Evolutionary conservation across 2,329 filamentous ascomycete species (phyloP).

Genomic region (Tolypocladium cylindrosporum): DNA sequence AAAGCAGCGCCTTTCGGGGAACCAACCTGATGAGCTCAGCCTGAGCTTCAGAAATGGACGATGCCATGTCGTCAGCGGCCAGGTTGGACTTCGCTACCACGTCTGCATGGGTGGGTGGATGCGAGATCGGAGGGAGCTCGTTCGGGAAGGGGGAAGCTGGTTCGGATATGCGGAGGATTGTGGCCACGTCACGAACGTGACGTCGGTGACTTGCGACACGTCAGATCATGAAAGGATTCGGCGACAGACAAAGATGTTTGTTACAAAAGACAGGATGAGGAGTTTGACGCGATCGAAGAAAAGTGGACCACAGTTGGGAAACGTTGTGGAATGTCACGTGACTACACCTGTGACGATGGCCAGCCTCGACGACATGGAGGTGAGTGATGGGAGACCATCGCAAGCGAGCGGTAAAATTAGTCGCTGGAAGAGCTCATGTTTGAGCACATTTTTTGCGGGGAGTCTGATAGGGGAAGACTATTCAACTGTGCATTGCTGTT

Average conservation of each 20-base stretch:
- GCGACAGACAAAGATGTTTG: not conserved
- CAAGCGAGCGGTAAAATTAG: not conserved
- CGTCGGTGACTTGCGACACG: constrained; percentile 4
- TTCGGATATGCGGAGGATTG: not conserved
- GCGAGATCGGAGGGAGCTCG: not conserved
- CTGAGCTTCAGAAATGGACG: constrained; percentile 37
- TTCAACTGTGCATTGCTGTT: not conserved
- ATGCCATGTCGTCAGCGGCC: constrained; percentile 21
- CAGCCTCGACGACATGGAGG: not conserved
- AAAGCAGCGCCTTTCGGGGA: not conserved
- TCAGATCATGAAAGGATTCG: constrained; percentile 4
- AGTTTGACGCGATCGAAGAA: constrained; percentile 12
- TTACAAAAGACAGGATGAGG: constrained; percentile 5
- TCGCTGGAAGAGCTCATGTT: not conserved
- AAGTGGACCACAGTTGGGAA: constrained; percentile 10
- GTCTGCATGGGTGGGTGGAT: constrained; percentile 7
- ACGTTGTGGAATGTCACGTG: constrained; percentile 7
- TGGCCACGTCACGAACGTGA: constrained; percentile 6
- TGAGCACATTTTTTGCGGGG: not conserved
- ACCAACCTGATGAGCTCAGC: constrained; percentile 48
- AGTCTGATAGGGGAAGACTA: not conserved
- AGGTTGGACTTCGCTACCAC: constrained; percentile 4
- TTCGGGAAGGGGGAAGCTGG: not conserved
- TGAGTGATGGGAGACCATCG: not conserved
- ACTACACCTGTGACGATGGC: not conserved